These are phyloP conservation scores for Trypanosoma avium DNA, from an alignment of 208 protist species.

Conservation along the genomic window DNA sequence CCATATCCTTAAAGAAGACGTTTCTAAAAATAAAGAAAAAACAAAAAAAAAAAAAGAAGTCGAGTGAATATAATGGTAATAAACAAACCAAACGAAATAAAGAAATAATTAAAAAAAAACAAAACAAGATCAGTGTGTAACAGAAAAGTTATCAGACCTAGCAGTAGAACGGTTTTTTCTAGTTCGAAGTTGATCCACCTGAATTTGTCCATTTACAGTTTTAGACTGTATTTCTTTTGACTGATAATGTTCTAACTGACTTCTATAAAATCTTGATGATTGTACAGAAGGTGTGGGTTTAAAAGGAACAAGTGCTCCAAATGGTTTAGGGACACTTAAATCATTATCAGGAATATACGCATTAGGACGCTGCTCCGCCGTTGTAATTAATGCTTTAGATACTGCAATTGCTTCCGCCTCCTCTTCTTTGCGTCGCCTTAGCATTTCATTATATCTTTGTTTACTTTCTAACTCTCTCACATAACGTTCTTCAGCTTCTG, in stretches of 20 bases:
- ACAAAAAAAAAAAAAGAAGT: too few relatives aligned
- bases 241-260: slow-evolving; percentile 16
- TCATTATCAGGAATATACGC: slow-evolving; percentile 90
- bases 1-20: not conserved
- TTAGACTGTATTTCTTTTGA: not conserved
- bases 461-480: slow-evolving; percentile 59
- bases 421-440: slow-evolving; percentile 51
- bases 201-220: not conserved
- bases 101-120: too few relatives aligned
- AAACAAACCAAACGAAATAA: too few relatives aligned
- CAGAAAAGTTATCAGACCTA: slow-evolving; percentile 7
- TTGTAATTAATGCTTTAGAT: slow-evolving; percentile 44
- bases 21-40: not conserved
- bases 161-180: not conserved
- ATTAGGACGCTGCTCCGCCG: slow-evolving; percentile 79
- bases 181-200: slow-evolving; percentile 1
- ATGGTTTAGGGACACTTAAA: slow-evolving; percentile 87
- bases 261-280: slow-evolving; percentile 24
- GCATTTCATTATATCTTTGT: slow-evolving; percentile 53
- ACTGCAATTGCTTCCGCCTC: slow-evolving; percentile 21
- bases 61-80: too few relatives aligned
- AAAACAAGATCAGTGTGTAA: slow-evolving; percentile 16
- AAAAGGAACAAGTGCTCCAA: slow-evolving; percentile 76
- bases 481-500: slow-evolving; percentile 77
- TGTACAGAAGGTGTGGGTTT: slow-evolving; percentile 29